Conservation (phyloP, 495 filamentous ascomycete genomes). For the Oleoguttula mirabilis region DNA sequence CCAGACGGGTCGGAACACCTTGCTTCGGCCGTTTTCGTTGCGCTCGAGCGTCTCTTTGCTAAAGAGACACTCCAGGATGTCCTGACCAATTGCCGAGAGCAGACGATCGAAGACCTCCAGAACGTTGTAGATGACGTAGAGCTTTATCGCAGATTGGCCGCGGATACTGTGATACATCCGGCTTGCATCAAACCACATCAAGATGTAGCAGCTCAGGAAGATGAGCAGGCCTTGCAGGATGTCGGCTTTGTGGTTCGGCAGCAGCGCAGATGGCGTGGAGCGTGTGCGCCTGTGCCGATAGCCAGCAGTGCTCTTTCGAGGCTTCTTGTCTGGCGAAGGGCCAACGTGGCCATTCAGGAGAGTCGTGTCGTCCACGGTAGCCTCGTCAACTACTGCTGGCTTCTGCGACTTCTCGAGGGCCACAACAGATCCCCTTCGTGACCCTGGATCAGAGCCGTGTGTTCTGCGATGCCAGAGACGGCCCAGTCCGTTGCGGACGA, state of each 20-base stretch:
- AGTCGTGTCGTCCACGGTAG: neutral
- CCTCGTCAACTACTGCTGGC: conserved; percentile 3
- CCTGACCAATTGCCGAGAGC: conserved; percentile 82
- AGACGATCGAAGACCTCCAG: conserved; percentile 81
- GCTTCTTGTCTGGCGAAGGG: conserved; percentile 15
- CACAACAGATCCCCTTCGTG: conserved; percentile 26
- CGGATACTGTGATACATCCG: conserved; percentile 97
- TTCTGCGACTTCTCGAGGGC: neutral
- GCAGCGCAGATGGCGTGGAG: conserved; percentile 70
- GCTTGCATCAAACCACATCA: conserved; percentile 91
- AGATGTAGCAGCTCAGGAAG: conserved; percentile 63
- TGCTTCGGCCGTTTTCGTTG: conserved; percentile 76
- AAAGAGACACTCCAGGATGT: conserved; percentile 91
- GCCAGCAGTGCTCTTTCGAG: conserved; percentile 19
- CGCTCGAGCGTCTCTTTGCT: conserved; percentile 83
- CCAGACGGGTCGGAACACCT: conserved; percentile 78
- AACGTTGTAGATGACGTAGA: conserved; percentile 97
- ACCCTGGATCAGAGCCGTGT: conserved; percentile 5
- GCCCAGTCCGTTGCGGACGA: conserved; percentile 62
- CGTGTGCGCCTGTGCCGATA: conserved; percentile 62
- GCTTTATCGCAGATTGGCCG: conserved; percentile 90
- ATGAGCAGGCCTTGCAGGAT: conserved; percentile 81
- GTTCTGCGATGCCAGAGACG: conserved; percentile 57
- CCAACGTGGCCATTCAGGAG: neutral
- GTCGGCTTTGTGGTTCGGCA: conserved; percentile 87